Evolutionary conservation across 345 rosid genomes (phyloP), one percentile per base, ranked within the genome.

Genomic region (Aquilaria yunnanensis): DNA sequence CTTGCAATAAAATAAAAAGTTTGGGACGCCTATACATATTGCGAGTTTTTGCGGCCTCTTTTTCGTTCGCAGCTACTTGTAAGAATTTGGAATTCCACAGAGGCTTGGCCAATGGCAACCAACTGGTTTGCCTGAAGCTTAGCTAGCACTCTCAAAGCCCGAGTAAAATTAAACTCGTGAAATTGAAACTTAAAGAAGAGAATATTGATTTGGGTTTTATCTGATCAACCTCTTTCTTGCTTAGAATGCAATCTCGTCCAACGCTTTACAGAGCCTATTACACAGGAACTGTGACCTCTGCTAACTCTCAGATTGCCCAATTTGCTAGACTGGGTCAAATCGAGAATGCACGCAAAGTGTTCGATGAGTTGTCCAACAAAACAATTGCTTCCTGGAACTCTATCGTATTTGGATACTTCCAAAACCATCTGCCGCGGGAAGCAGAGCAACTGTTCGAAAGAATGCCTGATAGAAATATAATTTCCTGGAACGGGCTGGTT

Each of bases 401-500:
- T 4, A 81, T 90, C 3, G 66, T 90, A 0, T 23, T 81, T 1
- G 88, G 79, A 0, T 83, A 86, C 59, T 84, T 85, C 6, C 64
- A 84, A 60, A 88, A 86, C 79, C 62, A 72, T 37, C 78, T 68
- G 37, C 88, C 89, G 0, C 1, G 0, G 61, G 85, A 85, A 66
- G 96, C 86, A 45, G 80, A 56, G 56, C 55, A 30, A 0, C 55
- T 86, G 74, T 90, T 90, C 70, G 79, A 86, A 32, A 63, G 62
- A 65, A 88, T 84, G 97, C 85, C 96, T 12, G 83, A 83, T 13
- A 88, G 79, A 70, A 88, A 83, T 46, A 67, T 64, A 0, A 74
- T 91, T 67, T 88, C 97, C 7, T 88, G 93, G 89, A 88, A 88
- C 33, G 87, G 82, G 2, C 74, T 88, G 68, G 54, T 86, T 60